These are phyloP conservation scores for Botrytis paeoniae DNA, from an alignment of 2,329 filamentous ascomycete genomes.

Conservation along the genomic window DNA sequence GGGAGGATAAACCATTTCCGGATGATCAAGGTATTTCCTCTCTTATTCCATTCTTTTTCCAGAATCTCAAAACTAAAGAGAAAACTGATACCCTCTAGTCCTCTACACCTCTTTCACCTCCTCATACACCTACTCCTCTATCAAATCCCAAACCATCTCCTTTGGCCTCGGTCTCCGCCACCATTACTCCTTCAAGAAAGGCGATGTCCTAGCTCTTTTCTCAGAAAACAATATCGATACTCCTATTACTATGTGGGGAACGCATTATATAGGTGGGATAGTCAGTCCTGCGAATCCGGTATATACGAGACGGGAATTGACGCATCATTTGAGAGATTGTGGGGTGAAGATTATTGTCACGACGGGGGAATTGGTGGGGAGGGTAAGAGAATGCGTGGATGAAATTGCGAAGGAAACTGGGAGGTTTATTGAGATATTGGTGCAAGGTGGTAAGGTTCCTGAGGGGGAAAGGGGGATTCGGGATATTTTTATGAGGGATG, in stretches of 20 bases:
- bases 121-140: not conserved
- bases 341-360: conserved; percentile 47
- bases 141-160: not conserved
- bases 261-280: conserved; percentile 50
- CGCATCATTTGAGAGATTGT: conserved; percentile 16
- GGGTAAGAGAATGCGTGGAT: conserved; percentile 25
- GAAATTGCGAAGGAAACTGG: not conserved
- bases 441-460: not conserved
- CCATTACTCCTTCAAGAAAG: conserved; percentile 41
- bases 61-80: fast-evolving
- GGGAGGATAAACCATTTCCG: not conserved
- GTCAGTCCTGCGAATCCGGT: conserved; percentile 54
- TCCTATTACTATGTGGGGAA: conserved; percentile 52
- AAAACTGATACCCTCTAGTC: not conserved
- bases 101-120: not conserved
- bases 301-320: conserved; percentile 47
- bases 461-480: not conserved
- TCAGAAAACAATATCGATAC: conserved; percentile 55
- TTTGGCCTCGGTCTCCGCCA: conserved; percentile 39
- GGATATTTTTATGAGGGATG: not conserved
- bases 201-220: conserved; percentile 53
- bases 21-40: not conserved
- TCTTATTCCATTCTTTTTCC: not conserved
- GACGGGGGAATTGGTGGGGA: conserved; percentile 38
- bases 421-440: not conserved